A percentile compares a stretch with the other conserved stretches of the same genome.
Conservation (phyloP, 352 stramenopile species). For the Pythium diclinum region DNA sequence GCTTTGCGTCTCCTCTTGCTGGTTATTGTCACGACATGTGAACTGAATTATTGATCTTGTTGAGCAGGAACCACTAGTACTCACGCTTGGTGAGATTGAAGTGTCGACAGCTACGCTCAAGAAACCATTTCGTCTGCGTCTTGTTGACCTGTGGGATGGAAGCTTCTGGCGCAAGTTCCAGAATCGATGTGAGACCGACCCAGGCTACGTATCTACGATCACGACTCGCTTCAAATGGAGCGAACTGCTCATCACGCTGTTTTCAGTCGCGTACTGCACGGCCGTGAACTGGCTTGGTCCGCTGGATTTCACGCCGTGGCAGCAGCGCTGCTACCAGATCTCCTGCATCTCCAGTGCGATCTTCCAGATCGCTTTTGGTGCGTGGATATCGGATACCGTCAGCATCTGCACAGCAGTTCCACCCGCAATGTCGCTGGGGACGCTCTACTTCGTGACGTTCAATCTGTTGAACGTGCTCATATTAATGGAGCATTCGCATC, state of each 20-base stretch:
- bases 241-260: constrained; percentile 50
- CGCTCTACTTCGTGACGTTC: constrained; percentile 49
- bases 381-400: constrained; percentile 28
- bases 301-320: constrained; percentile 49
- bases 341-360: constrained; percentile 34
- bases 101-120: background rate
- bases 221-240: constrained; percentile 33
- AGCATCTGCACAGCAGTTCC: constrained; percentile 34
- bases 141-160: constrained; percentile 25
- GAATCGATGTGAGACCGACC: constrained; percentile 28
- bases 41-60: background rate
- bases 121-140: constrained; percentile 3
- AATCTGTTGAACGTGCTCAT: constrained; percentile 61
- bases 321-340: constrained; percentile 38
- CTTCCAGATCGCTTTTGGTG: constrained; percentile 41
- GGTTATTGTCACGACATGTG: too few species aligned
- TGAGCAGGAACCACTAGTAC: constrained; percentile 11
- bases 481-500: constrained; percentile 34
- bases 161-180: constrained; percentile 27
- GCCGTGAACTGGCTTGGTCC: constrained; percentile 49
- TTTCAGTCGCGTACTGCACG: constrained; percentile 40
- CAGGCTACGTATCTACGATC: constrained; percentile 30
- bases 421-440: constrained; percentile 28
- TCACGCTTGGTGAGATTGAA: constrained; percentile 9
- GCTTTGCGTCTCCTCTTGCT: too few species aligned